Evolutionary conservation across 2,329 filamentous ascomycete species (phyloP), one percentile per base, ranked within the genome.

Genomic region (Fusarium xylarioides): DNA sequence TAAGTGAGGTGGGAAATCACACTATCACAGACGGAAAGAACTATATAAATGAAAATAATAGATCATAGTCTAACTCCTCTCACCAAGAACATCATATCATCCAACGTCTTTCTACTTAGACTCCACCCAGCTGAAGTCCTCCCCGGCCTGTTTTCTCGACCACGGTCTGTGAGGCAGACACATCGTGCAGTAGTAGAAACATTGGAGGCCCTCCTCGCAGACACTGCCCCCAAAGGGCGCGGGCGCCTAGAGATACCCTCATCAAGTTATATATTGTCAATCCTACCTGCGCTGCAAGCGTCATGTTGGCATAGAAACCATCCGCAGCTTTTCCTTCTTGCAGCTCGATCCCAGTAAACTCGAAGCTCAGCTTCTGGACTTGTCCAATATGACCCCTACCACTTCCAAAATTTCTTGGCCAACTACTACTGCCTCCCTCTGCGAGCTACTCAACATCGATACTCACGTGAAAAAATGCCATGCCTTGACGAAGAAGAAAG

Each of bases 251-350:
- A 11, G 30, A 44, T 28, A 46, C n/a, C 14, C 5, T 28, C 19
- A 10, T 7, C 23, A 32, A 34, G 47, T 61, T 77, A 77, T 74
- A 77, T 77, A 75, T 54, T 44, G 28, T n/a, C 37, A 21, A 35
- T 15, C 11, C 4, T 30, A 34, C 26, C 40, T 23, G 16, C 43
- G 30, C 23, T 44, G 23, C 18, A 23, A 35, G 19, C 19, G 38
- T 28, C 15, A n/a, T 64, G 66, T 71, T 73, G 70, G 74, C 68
- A 56, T 61, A 75, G 60, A 68, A 69, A 73, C 72, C 42, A 63
- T 44, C 53, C n/a, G 38, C 32, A 43, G 26, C 47, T 43, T 50
- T 47, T 54, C 26, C 32, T 49, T 44, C 26, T 35, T 43, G 56
- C 37, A 26, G 40, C 28, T 35, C 23, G 15, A 44, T 23, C 47